Base-by-base conservation (phyloP, 305 asterid genomes). In the Petunia hybrid region DNA sequence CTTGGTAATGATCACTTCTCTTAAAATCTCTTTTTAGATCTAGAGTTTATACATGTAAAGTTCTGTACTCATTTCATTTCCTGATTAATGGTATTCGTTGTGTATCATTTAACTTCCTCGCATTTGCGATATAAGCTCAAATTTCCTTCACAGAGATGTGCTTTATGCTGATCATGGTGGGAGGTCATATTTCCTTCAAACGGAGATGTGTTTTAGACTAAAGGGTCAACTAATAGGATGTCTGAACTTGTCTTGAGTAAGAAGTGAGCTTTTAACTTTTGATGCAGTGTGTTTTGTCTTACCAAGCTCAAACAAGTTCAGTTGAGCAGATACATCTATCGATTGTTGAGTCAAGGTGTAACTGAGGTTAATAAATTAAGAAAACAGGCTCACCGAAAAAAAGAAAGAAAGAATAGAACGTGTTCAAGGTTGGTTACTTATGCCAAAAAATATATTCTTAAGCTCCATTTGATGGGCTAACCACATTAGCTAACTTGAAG, bases 1-100 rank as follows among this genome's bases (percentile, higher is more conserved):
- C 90, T 97, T 69, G 99, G 98, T 94, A 94, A 89, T 75, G 75
- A 51, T 51, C 78, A 51, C 14, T 51, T 73, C 78, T 60, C 55
- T 65, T 53, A 22, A 64, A 76, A 48, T 66, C 73, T 78, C 38
- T 14, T 6, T 12, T 64, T 66, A 12, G 66, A 22, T 3, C 14
- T 77, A 5, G 16, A 51, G 38, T 57, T 48, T 70, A 69, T 31
- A 22, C 63, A 56, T 57, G 57, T 70, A 13, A 80, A 64, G 64
- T 38, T 16, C 43, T 65, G 8, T 38, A 42, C 35, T 48, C 62
- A 48, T 48, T 68, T 48, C 45, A 48, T 46, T 71, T 71, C 48
- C 55, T 3, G 75, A 68, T 68, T 38, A 42, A n/a, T 42, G 76
- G 76, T 69, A 68, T n/a, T 16, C 45, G 13, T 57, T 48, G 1